Evolutionary conservation across 2,329 filamentous ascomycete genomes (phyloP), one percentile per base, ranked within the genome.

Genomic region (Bipolaris zeicola): DNA sequence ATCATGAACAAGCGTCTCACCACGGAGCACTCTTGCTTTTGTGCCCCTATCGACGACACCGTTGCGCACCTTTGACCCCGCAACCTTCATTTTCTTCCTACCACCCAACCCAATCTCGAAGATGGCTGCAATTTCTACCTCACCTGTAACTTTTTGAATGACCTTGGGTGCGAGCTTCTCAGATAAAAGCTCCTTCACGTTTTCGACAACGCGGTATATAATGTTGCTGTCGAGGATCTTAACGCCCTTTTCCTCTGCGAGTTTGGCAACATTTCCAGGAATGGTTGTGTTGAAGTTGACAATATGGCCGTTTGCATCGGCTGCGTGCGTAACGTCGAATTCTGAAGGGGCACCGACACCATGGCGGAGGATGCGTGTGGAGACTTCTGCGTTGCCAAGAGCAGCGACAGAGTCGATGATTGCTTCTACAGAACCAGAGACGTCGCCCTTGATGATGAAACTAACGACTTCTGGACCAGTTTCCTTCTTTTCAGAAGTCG

Each of bases 341-440:
- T 97, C 91, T 33, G 85, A 86, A 39, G 98, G 83, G 22, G 87
- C 82, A 1, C 95, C 96, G 1, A 95, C 89, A 1, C 84, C 86
- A 3, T 89, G 89, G 20, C 89, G 87, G 34, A 99, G 84, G 56
- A 99, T 82, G 54, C 87, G 86, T 13, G 93, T 85, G 31, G 82
- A 85, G 37, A 97, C 88, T 73, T 98, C 92, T 66, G 92, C 87
- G 78, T 89, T 96, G 61, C 93, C 92, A 61, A 97, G 82, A 57
- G 89, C 86, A 58, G 87, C 80, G 56, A 99, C 83, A 7, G 89
- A 88, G 46, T 91, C 89, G 58, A 88, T 82, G 2, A 98, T 89
- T 2, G 95, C 95, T 79, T 99, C 95, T 0, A 93, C 92, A 0
- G 94, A 98, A 36, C 95, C 95, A 59, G 89, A 90, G 16, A 98